Base-by-base conservation (phyloP, 768 basidiomycete species). In the Podaxis sp. region DNA sequence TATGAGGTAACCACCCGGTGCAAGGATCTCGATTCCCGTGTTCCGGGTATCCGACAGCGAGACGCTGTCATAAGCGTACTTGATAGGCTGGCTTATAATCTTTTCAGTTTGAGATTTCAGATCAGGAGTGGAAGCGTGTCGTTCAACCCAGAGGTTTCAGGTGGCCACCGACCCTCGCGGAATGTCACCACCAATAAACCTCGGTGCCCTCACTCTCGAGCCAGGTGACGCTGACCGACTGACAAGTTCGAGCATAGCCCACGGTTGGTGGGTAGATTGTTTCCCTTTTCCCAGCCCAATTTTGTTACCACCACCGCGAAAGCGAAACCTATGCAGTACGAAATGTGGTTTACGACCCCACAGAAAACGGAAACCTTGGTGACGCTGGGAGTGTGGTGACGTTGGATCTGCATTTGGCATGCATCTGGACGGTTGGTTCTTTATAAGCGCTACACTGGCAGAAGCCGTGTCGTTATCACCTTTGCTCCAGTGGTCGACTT, bases 61-160 rank as follows among this genome's bases (percentile, higher is more conserved):
- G 41, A 76, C 65, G 36, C 70, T 63, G 41, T 77, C 75, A 38
- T 69, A 73, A 2, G 72, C 70, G 36, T 68, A 61, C 30, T 67
- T 51, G 28, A 77, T 68, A 0, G 68, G 69, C 11, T 57, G n/a
- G 1, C 36, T 50, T 1, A 69, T 70, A n/a, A 75, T 66, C n/a
- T 65, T 77, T 70, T 26, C 58, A 41, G 74, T 65, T 49, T 70
- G 66, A 0, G 57, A 58, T 10, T 57, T 55, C 66, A 78, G 58
- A 2, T 59, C 49, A 1, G 37, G n/a, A 6, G 60, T 15, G 2
- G 66, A 51, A 66, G 66, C 58, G 17, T 67, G 64, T 3, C 72
- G 66, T 54, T 78, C 73, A 37, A 6, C 81, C 80, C 20, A 82
- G 70, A 1, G 71, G 71, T 64, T 74, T 74, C 50, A 81, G 71